Evolutionary conservation across 2,329 filamentous ascomycete genomes (phyloP), one percentile per base, ranked within the genome.

Genomic region (Bipolaris gigantea): DNA sequence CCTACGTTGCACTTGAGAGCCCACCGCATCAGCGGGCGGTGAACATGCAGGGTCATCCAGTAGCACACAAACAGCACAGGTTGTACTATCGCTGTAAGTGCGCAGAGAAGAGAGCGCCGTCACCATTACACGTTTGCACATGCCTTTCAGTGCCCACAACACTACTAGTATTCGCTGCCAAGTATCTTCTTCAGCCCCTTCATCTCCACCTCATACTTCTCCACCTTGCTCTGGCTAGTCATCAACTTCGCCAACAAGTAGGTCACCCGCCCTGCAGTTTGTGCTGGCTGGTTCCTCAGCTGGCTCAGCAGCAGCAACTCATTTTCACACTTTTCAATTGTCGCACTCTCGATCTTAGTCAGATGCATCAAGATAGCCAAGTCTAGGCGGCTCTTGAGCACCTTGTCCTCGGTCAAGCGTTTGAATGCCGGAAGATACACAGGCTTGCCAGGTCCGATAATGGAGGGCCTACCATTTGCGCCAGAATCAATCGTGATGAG

Each of bases 341-440:
- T 86, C 72, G 85, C 85, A 46, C 81, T 87, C 77, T 96, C 90
- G 3, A 85, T 82, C 65, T 87, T 87, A 21, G 86, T 84, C 52
- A 89, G 76, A 70, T 93, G 87, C 0, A 79, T 81, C 19, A 95
- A 66, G 16, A 92, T 80, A 1, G 84, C 83, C 10, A 95, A 77
- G 54, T 81, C 79, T 56, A 97, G 83, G 60, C 87, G 85, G 33
- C 89, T 87, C 38, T 82, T 81, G 38, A 97, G 79, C 0, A 91
- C 90, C 6, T 81, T 79, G 69, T 97, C 92, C 41, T 84, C 77
- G 0, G 86, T 82, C 34, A 97, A 77, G 34, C 84, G 80, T 55
- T 82, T 81, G 76, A 97, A 97, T 0, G 92, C 92, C 1, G 92
- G 86, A 53, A 87, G 85, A 74, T 93, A 95, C 23, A 97, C 88